Evolutionary conservation across 2,329 filamentous ascomycete genomes (phyloP).

Genomic region (Cryphonectria nitschkei): DNA sequence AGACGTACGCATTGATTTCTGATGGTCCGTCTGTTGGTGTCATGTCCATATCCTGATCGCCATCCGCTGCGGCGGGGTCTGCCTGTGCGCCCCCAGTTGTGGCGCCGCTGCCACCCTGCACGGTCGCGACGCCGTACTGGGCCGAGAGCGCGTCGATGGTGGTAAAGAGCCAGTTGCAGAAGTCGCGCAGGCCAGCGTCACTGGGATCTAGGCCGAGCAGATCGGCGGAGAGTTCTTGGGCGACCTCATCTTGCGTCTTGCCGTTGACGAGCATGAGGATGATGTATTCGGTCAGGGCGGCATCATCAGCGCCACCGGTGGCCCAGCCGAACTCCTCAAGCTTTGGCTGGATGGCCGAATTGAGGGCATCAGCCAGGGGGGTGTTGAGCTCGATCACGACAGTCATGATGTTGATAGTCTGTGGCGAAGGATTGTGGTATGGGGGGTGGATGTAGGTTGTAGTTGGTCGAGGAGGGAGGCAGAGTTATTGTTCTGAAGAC

Average conservation of each 20-base stretch:
- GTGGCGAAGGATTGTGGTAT: neutral
- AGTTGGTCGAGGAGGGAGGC: neutral
- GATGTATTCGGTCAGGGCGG: constrained; percentile 91
- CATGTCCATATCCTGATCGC: constrained; percentile 74
- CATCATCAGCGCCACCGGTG: constrained; percentile 74
- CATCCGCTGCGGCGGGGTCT: constrained; percentile 36
- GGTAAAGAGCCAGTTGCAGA: constrained; percentile 91
- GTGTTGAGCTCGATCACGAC: constrained; percentile 77
- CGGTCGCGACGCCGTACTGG: constrained; percentile 58
- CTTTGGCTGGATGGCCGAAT: constrained; percentile 83
- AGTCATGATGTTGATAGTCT: constrained; percentile 61
- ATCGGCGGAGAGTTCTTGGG: constrained; percentile 84
- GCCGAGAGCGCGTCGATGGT: constrained; percentile 72
- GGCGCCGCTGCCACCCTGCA: constrained; percentile 36
- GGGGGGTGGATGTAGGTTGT: neutral
- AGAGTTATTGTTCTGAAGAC: constrained; percentile 3
- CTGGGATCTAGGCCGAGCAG: constrained; percentile 81
- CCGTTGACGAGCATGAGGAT: constrained; percentile 96
- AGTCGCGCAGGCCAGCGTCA: constrained; percentile 79
- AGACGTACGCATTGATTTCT: constrained; percentile 64
- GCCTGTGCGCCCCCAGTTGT: constrained; percentile 41
- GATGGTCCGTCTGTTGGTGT: constrained; percentile 50
- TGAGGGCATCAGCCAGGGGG: constrained; percentile 83
- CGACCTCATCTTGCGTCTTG: constrained; percentile 89
- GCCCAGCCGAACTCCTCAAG: constrained; percentile 93